phyloP scores from a whole-genome alignment of 768 basidiomycete genomes.

The Hydnomerulius pinastri region DNA sequence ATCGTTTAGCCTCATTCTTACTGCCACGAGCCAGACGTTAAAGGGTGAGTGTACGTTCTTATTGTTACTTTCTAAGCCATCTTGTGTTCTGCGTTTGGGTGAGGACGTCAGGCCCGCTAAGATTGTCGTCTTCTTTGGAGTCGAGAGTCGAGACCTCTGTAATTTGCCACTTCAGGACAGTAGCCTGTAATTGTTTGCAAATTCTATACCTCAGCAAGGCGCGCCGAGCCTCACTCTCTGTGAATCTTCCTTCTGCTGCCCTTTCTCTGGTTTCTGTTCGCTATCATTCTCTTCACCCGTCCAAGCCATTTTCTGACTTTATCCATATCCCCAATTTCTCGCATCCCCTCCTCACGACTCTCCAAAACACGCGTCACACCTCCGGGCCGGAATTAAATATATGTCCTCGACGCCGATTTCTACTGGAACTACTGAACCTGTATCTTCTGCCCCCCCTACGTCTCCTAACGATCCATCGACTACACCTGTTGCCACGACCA shows the following conservation, averaged over 20 bases:
- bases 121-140: background rate
- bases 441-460: conserved; percentile 6
- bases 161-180: background rate
- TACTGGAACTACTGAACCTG: conserved; percentile 12
- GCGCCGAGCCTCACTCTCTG: background rate
- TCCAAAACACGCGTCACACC: conserved; percentile 6
- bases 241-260: conserved; percentile 1
- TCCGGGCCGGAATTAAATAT: conserved; percentile 7
- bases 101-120: background rate
- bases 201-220: background rate
- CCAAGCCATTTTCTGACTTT: conserved; percentile 5
- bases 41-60: conserved; percentile 14
- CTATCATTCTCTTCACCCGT: conserved; percentile 1
- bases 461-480: conserved; percentile 13
- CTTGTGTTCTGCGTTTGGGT: too few species aligned
- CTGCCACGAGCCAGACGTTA: conserved; percentile 12
- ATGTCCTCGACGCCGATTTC: conserved; percentile 24
- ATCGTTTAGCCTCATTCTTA: conserved; percentile 17
- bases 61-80: conserved; percentile 1
- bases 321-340: conserved; percentile 3
- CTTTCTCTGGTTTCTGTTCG: conserved; percentile 5
- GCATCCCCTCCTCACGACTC: conserved; percentile 9
- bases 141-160: too few species aligned
- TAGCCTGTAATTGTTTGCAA: conserved; percentile 1
- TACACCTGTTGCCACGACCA: conserved; percentile 4